phyloP scores from a whole-genome alignment of 2,329 filamentous ascomycete species.

The Cladosporium cucumerinum region DNA sequence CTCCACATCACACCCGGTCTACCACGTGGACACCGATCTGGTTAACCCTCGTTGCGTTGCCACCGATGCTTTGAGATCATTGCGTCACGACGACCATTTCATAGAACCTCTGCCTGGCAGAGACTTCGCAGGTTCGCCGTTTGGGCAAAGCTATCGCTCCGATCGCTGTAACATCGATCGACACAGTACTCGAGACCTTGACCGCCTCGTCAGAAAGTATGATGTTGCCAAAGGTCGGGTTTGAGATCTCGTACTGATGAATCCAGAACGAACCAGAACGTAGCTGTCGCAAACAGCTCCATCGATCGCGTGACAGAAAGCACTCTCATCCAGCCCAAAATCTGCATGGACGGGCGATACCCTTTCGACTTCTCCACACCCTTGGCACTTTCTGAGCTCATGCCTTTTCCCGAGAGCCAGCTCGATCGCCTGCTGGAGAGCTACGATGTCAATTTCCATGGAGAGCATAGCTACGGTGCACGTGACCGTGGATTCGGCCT shows the following conservation, averaged over 20 bases:
- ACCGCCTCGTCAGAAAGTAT: constrained; percentile 19
- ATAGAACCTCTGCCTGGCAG: background rate
- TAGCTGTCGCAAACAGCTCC: constrained; percentile 29
- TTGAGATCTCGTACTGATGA: background rate
- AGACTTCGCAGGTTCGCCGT: background rate
- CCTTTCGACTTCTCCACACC: constrained; percentile 30
- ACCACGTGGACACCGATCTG: background rate
- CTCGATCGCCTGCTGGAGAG: constrained; percentile 32
- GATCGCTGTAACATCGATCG: constrained; percentile 12
- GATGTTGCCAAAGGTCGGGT: background rate
- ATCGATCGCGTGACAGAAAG: constrained; percentile 24
- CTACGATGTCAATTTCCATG: constrained; percentile 24
- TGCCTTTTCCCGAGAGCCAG: constrained; percentile 29
- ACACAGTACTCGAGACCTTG: constrained; percentile 6
- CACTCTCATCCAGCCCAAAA: constrained; percentile 35
- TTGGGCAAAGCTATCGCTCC: background rate
- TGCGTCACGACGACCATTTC: background rate
- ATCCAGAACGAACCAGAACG: constrained; percentile 25
- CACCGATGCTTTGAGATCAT: background rate
- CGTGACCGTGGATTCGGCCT: background rate
- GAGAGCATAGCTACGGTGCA: background rate
- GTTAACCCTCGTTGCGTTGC: background rate
- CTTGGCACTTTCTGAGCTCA: constrained; percentile 27
- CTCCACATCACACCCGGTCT: constrained; percentile 14
- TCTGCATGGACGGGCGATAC: constrained; percentile 32